A percentile compares a stretch with the other conserved stretches of the same genome.
phyloP scores from a whole-genome alignment of 345 rosid genomes.

The Kernera saxatilis region DNA sequence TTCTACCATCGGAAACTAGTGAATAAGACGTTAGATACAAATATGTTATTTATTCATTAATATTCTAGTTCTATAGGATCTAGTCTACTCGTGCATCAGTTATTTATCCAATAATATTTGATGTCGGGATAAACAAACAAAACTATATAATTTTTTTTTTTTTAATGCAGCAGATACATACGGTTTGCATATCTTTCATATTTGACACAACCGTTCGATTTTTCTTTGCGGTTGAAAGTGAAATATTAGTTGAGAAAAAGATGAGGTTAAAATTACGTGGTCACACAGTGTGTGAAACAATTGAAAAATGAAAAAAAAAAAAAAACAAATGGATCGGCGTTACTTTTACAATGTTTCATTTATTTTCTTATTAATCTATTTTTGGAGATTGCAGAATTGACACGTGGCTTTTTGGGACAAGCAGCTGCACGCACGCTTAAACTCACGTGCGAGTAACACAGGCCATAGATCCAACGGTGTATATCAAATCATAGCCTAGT shows the following conservation, averaged over 20 bases:
- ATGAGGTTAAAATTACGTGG: background rate
- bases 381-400: background rate
- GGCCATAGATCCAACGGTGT: conserved; percentile 20
- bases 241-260: background rate
- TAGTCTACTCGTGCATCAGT: background rate
- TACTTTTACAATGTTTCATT: background rate
- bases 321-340: background rate
- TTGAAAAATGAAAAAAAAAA: no score
- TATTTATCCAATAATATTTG: background rate
- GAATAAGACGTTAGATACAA: background rate
- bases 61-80: background rate
- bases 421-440: background rate
- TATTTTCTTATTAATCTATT: background rate
- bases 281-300: background rate
- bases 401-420: background rate
- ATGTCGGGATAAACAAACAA: background rate
- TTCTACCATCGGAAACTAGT: background rate
- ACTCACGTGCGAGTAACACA: background rate
- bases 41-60: background rate
- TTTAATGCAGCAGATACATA: background rate
- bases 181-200: background rate
- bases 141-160: background rate
- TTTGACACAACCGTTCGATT: background rate
- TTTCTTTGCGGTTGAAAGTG: background rate
- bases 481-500: background rate